phyloP scores from a whole-genome alignment of 164 flowering plant genomes.

The Chloranthus sessilifolius region DNA sequence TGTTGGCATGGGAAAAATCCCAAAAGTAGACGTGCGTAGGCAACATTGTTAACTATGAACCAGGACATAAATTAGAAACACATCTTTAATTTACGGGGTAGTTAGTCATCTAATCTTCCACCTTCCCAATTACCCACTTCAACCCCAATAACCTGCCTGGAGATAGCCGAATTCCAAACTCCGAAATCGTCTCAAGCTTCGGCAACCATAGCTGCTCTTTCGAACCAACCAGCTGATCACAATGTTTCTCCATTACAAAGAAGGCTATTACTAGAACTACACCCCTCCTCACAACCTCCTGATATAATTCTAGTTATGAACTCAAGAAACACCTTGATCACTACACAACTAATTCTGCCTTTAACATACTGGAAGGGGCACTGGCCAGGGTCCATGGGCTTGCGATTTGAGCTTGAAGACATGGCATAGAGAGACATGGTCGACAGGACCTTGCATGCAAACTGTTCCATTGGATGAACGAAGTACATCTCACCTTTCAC shows the following conservation, averaged over 20 bases:
- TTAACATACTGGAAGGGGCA: slow-evolving; percentile 60
- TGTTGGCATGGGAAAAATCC: no score
- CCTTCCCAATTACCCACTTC: slow-evolving; percentile 35
- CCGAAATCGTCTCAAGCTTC: slow-evolving; percentile 74
- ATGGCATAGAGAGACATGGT: slow-evolving; percentile 41
- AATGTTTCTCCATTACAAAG: slow-evolving; percentile 85
- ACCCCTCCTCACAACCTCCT: slow-evolving; percentile 5
- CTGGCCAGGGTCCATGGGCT: slow-evolving; percentile 25
- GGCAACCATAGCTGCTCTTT: slow-evolving; percentile 82
- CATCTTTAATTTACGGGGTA: no score
- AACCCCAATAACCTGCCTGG: slow-evolving; percentile 58
- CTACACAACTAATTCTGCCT: slow-evolving; percentile 44
- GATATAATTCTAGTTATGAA: slow-evolving; percentile 42
- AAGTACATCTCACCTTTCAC: slow-evolving; percentile 58
- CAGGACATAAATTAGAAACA: no score
- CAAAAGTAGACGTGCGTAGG: no score
- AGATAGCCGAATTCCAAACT: slow-evolving; percentile 45
- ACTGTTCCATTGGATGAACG: slow-evolving; percentile 63
- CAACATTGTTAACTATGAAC: no score
- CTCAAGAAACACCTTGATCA: slow-evolving; percentile 72
- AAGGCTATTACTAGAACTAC: slow-evolving; percentile 17
- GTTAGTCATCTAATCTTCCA: no score
- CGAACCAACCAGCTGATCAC: slow-evolving; percentile 62
- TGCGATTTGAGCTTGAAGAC: slow-evolving; percentile 20
- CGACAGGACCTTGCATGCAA: slow-evolving; percentile 39